phyloP scores from a whole-genome alignment of 257 asterid species.

The Henckelia pumila region DNA sequence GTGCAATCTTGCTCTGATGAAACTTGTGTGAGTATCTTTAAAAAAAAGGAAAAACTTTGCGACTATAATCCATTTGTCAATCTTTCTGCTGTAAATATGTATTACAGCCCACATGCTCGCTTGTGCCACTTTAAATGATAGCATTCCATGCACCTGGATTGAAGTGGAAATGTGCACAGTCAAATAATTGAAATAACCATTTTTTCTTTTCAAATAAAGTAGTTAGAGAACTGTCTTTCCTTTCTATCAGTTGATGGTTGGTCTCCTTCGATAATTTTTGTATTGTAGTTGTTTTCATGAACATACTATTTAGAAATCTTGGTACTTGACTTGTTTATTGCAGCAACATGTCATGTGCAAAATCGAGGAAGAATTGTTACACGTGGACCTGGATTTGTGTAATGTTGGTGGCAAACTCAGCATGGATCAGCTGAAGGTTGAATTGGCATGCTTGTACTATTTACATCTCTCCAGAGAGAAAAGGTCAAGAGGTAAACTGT shows the following conservation, averaged over 20 bases:
- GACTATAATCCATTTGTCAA: neutral
- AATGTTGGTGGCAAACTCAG: constrained; percentile 42
- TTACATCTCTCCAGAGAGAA: constrained; percentile 58
- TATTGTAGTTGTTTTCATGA: constrained; percentile 4
- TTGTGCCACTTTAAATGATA: constrained; percentile 15
- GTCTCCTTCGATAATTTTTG: constrained; percentile 6
- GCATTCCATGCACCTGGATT: neutral
- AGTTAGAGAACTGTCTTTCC: neutral
- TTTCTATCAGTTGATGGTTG: constrained; percentile 18
- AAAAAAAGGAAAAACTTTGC: neutral
- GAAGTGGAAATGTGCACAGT: constrained; percentile 9
- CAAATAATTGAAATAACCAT: neutral
- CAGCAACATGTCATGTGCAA: constrained; percentile 59
- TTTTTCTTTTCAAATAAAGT: neutral
- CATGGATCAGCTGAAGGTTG: constrained; percentile 72
- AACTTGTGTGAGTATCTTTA: constrained; percentile 49
- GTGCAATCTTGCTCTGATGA: constrained; percentile 41
- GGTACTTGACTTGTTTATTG: constrained; percentile 31
- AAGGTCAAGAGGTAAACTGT: constrained; percentile 65
- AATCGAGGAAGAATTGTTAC: constrained; percentile 52
- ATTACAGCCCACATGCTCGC: neutral
- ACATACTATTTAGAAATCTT: constrained; percentile 13
- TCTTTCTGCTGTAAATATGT: constrained; percentile 19
- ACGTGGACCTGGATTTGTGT: constrained; percentile 43
- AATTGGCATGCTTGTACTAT: constrained; percentile 81